Conservation (phyloP, 352 stramenopile species). For the Saprolegnia diclina region DNA sequence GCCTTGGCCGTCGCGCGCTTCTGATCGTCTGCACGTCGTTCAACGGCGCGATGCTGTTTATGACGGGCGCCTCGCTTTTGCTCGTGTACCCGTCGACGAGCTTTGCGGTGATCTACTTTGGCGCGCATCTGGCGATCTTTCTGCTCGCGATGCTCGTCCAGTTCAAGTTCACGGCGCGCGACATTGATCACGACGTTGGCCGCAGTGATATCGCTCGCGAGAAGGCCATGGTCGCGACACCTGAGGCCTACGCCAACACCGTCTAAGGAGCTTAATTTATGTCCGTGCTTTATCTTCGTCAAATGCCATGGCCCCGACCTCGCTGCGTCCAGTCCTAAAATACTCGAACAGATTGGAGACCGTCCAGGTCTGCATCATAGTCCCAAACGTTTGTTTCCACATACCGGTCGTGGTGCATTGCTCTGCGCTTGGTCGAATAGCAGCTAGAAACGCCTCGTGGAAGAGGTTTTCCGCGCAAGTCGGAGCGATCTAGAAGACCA, state of each 20-base stretch:
- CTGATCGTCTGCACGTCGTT: background rate
- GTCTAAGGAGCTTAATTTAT: background rate
- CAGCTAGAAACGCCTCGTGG: too few species aligned
- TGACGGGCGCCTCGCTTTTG: background rate
- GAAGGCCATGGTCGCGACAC: background rate
- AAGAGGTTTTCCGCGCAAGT: too few species aligned
- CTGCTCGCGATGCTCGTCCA: background rate
- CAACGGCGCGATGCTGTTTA: slow-evolving; percentile 1
- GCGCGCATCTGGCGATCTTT: background rate
- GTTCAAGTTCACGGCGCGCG: background rate
- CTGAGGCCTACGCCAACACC: background rate
- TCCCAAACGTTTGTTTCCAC: too few species aligned
- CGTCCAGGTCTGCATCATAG: too few species aligned
- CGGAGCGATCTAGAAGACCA: too few species aligned
- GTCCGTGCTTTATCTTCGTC: background rate
- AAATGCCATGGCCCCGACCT: background rate
- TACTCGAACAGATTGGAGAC: background rate
- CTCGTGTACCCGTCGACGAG: background rate
- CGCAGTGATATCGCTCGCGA: background rate
- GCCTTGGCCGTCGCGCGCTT: background rate
- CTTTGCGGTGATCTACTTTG: slow-evolving; percentile 8
- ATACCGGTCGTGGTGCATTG: too few species aligned
- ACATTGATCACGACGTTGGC: background rate
- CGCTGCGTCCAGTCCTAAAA: background rate
- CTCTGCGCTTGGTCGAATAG: too few species aligned